Evolutionary conservation across 768 basidiomycete genomes (phyloP), one percentile per base, ranked within the genome.

Genomic region (Podaxis carcinomalis): DNA sequence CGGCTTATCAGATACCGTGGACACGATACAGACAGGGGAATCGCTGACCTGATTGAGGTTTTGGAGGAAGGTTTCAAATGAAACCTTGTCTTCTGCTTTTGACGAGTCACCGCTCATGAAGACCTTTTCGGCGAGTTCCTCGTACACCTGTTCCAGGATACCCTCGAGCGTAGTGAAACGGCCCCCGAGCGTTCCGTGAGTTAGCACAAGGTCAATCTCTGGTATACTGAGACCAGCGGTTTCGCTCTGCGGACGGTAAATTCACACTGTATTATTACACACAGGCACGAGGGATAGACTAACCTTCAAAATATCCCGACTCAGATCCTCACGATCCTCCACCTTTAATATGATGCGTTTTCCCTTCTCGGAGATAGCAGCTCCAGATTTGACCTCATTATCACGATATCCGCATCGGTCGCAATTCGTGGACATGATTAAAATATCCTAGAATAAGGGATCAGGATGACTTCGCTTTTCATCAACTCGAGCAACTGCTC

Each of bases 371-470:
- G 96, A 92, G 60, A 98, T 92, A 0, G 95, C 95, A 1, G 87
- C 77, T 21, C 96, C 93, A 4, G 93, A 92, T 73, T 99, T 99
- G 68, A 99, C 90, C 75, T 99, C 97, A 68, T 95, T 98, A 74
- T 99, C 97, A 60, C 93, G 83, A 74, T 98, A 99, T 1, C 97
- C 97, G 73, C 97, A 99, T 55, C 77, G 74, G 61, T 95, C 93
- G 72, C 97, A 98, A 71, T 97, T 98, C 5, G 95, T 95, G 23
- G 96, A 96, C 95, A 98, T 98, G 75, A 98, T 96, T 57, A 98
- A 76, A 59, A 94, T 89, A 67, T 99, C 95, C 95, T 97, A 56
- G 13, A 64, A 5, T 36, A 6, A 25, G 23, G 46, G 19, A 19
- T 27, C 9, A 42, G 14, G 28, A 1, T 16, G 21, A 46, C 10